phyloP scores from a whole-genome alignment of 129 eudicot genomes.

The Saposhnikovia divaricata region DNA sequence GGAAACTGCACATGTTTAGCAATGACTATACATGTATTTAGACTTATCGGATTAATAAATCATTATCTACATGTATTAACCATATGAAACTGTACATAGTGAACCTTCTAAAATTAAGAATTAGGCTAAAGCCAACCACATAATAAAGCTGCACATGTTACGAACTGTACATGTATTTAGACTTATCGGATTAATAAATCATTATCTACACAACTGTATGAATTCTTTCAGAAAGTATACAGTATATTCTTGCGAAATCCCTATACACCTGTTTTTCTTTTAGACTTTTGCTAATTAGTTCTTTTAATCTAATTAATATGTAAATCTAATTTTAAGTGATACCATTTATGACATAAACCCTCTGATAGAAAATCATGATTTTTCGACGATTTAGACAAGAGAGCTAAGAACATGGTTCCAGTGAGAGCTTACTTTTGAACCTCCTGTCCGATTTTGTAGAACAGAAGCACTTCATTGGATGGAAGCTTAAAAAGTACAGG shows the following conservation, averaged over 20 bases:
- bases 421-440: slow-evolving; percentile 56
- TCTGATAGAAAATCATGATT: background rate
- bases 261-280: background rate
- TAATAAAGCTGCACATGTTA: background rate
- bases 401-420: background rate
- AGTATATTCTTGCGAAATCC: background rate
- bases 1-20: background rate
- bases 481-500: slow-evolving; percentile 83
- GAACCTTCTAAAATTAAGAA: background rate
- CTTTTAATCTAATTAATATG: background rate
- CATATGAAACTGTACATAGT: background rate
- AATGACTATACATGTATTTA: background rate
- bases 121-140: background rate
- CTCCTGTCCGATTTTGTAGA: slow-evolving; percentile 78
- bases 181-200: background rate
- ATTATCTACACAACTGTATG: background rate
- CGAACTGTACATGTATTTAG: background rate
- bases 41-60: background rate
- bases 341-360: background rate
- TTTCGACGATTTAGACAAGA: background rate
- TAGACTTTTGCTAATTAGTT: background rate
- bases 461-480: slow-evolving; percentile 76
- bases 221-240: background rate
- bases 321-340: background rate
- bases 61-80: background rate